Percentiles rank a stretch among this genome's conserved stretches.
Evolutionary conservation across 108 stramenopile species (phyloP).

Genomic region (Skeletonema grethae): DNA sequence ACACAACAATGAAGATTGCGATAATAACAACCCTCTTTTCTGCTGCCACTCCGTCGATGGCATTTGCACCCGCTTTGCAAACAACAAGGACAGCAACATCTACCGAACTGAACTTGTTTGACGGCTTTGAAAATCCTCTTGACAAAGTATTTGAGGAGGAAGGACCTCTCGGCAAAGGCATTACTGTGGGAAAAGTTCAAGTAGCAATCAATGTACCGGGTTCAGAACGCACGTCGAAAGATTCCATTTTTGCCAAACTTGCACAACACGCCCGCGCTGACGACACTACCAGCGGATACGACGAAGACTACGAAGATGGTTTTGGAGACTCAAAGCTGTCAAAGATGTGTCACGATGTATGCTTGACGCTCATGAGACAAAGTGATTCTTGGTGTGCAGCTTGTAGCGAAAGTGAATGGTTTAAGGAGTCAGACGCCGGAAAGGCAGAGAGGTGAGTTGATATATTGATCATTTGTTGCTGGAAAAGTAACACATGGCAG

Average conservation of each 20-base stretch:
- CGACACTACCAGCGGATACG: slow-evolving; percentile 28
- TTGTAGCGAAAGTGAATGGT: slow-evolving; percentile 68
- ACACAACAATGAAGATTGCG: background rate
- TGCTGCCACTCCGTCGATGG: background rate
- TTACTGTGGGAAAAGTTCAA: slow-evolving; percentile 84
- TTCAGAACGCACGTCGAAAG: slow-evolving; percentile 43
- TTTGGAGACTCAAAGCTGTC: slow-evolving; percentile 46
- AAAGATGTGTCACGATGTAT: slow-evolving; percentile 63
- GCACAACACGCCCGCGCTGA: slow-evolving; percentile 44
- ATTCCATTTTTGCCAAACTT: slow-evolving; percentile 63
- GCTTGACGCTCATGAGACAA: slow-evolving; percentile 68
- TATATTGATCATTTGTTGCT: too few relatives aligned
- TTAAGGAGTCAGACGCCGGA: slow-evolving; percentile 58
- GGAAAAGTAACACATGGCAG: too few relatives aligned
- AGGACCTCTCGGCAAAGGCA: slow-evolving; percentile 81
- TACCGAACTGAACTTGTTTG: slow-evolving; percentile 1
- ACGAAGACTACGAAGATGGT: slow-evolving; percentile 51
- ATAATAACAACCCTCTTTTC: background rate
- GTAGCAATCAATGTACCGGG: slow-evolving; percentile 53
- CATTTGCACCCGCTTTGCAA: background rate
- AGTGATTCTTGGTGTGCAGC: slow-evolving; percentile 75
- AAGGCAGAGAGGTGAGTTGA: slow-evolving; percentile 51
- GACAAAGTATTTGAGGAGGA: slow-evolving; percentile 79
- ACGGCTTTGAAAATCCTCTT: slow-evolving; percentile 8
- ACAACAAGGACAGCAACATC: background rate